Percentiles rank a stretch among this genome's conserved stretches.
phyloP scores from a whole-genome alignment of 805 yeast species.

The Candida silvicultrix region DNA sequence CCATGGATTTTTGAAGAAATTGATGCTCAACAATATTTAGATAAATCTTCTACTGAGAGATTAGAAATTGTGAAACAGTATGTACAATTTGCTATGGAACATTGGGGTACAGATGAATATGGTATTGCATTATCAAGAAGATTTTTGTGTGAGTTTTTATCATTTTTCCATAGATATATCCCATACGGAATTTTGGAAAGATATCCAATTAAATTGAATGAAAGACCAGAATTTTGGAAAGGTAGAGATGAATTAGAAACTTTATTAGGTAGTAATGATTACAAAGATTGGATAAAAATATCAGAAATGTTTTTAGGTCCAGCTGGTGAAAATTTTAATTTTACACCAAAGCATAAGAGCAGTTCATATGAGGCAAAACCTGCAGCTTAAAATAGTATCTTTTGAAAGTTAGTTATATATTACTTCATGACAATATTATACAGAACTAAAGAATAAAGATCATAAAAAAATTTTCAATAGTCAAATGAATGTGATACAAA shows the following conservation, averaged over 20 bases:
- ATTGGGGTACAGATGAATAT: constrained; percentile 97
- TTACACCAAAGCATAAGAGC: constrained; percentile 93
- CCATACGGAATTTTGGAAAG: constrained; percentile 91
- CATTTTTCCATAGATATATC: constrained; percentile 89
- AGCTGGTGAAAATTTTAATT: constrained; percentile 65
- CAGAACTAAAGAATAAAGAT: too few species aligned
- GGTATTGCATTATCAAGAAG: constrained; percentile 87
- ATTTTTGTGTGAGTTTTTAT: constrained; percentile 87
- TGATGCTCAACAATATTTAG: constrained; percentile 82
- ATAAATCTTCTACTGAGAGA: constrained; percentile 86
- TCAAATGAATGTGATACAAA: too few species aligned
- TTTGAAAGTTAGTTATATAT: too few species aligned
- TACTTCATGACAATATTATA: too few species aligned
- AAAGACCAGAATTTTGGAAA: constrained; percentile 89
- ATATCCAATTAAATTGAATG: constrained; percentile 83
- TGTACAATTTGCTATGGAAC: constrained; percentile 79
- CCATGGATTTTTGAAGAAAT: constrained; percentile 99
- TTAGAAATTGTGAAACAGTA: constrained; percentile 66
- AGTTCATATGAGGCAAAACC: constrained; percentile 55
- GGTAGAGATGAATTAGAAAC: constrained; percentile 95
- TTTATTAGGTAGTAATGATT: constrained; percentile 75
- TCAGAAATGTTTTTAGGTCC: constrained; percentile 94
- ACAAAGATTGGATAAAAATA: constrained; percentile 92
- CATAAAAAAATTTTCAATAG: too few species aligned
- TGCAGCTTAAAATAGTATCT: not conserved